Base-by-base conservation (phyloP, 495 filamentous ascomycete genomes). In the Penicillium nucicola region DNA sequence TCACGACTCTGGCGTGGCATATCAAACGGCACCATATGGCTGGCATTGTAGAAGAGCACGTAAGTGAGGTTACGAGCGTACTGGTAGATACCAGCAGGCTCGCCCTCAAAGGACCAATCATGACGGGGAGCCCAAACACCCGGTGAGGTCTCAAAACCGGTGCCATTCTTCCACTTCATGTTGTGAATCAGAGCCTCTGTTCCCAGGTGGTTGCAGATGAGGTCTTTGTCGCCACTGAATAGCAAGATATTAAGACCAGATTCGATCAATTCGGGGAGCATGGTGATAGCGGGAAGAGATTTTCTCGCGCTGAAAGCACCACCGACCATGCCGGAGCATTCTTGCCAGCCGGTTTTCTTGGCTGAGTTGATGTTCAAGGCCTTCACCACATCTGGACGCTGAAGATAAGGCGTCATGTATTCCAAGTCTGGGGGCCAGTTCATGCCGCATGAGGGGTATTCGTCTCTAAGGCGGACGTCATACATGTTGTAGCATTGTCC, bases 21-120 rank as follows among this genome's bases (percentile, higher is more conserved):
- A 65, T 98, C 92, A 65, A 90, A 97, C 5, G 93, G 93, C 3
- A 97, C 93, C 93, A 98, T 98, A 66, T 98, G 93, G 43, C 85
- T 90, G 25, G 89, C 82, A 69, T 97, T 96, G 76, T 95, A 92
- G 70, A 97, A 95, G 23, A 93, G 76, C 11, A 97, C 84, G 66
- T 98, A 98, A 5, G 93, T 98, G 40, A 98, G 71, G 63, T 97
- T 97, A 42, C 95, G 84, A 2, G 93, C 93, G 66, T 88, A 80
- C 71, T 98, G 93, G 72, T 93, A 97, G 61, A 92, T 85, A 33
- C 93, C 93, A 14, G 92, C 93, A 1, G 86, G 74, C 56, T 97
- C 84, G 50, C 84, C 89, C 65, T 97, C 95, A 56, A 97, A 97
- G 4, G 87, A 88, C 95, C 93, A 98, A 60, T 95, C 85, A 37